A percentile compares a stretch with the other conserved stretches of the same genome.
phyloP scores from a whole-genome alignment of 306 rosid genomes.

The Citrullus colocynthis region DNA sequence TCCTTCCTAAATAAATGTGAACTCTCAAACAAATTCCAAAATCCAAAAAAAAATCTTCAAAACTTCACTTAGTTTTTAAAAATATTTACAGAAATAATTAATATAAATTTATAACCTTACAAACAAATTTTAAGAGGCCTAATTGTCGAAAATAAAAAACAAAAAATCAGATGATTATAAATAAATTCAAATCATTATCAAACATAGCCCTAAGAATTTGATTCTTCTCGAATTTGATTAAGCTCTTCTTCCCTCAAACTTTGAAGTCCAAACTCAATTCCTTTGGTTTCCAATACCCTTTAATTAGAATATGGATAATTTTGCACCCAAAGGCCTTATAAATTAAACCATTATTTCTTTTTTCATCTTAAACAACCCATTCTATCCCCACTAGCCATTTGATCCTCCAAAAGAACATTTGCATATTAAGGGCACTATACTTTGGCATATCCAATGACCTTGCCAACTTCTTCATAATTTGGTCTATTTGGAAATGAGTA shows the following conservation, averaged over 20 bases:
- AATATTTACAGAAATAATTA: no score
- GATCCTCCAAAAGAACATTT: neutral
- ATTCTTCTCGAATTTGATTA: neutral
- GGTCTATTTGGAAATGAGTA: no score
- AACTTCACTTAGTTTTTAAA: no score
- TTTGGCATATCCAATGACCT: neutral
- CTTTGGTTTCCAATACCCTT: neutral
- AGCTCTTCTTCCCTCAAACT: neutral
- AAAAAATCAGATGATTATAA: no score
- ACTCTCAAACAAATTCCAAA: no score
- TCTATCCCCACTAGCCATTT: neutral
- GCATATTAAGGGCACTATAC: neutral
- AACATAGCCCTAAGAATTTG: neutral
- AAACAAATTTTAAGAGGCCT: no score
- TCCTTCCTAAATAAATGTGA: no score
- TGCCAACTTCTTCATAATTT: neutral
- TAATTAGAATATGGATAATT: neutral
- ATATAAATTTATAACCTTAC: no score
- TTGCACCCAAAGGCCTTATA: neutral
- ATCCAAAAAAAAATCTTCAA: no score
- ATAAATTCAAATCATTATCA: no score
- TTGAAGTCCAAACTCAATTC: neutral
- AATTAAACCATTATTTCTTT: neutral
- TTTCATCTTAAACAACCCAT: neutral
- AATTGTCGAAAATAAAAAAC: no score